Evolutionary conservation across 2,329 filamentous ascomycete genomes (phyloP).

Genomic region (Dothideomycetes sp.): DNA sequence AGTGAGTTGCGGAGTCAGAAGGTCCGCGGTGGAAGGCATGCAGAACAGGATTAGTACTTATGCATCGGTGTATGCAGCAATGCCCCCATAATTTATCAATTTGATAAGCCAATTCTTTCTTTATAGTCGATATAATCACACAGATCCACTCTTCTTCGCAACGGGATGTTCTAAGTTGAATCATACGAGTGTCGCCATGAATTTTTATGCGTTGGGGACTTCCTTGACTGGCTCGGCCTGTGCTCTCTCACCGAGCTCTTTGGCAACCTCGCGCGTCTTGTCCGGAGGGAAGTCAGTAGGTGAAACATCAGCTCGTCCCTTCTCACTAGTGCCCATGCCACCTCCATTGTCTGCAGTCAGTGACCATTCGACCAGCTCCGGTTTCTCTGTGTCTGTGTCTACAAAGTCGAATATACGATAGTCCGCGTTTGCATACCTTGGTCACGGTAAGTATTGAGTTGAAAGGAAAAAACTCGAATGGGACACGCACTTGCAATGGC

Average conservation of each 20-base stretch:
- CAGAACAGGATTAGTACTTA: too few species aligned
- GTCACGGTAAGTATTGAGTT: not conserved
- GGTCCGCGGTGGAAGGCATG: too few species aligned
- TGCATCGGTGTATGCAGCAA: too few species aligned
- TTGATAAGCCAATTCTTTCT: too few species aligned
- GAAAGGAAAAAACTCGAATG: not conserved
- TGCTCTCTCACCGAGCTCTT: slow-evolving; percentile 9
- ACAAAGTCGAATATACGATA: slow-evolving; percentile 52
- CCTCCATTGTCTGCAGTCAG: slow-evolving; percentile 32
- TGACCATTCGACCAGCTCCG: slow-evolving; percentile 37
- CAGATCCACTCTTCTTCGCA: too few species aligned
- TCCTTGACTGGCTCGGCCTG: slow-evolving; percentile 9
- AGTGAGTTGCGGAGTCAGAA: too few species aligned
- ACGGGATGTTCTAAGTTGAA: too few species aligned
- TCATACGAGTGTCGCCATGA: too few species aligned
- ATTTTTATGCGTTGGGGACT: slow-evolving; percentile 6
- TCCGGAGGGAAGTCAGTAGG: slow-evolving; percentile 16
- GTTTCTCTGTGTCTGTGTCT: slow-evolving; percentile 19
- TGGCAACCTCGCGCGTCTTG: slow-evolving; percentile 8
- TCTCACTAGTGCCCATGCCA: slow-evolving; percentile 40
- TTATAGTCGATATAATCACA: too few species aligned
- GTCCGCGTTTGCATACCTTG: slow-evolving; percentile 46
- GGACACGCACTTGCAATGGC: slow-evolving; percentile 28
- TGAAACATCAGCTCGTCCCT: slow-evolving; percentile 17
- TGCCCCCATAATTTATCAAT: too few species aligned